Base-by-base conservation (phyloP, 306 rosid species). In the Casuarina equisetifolia region DNA sequence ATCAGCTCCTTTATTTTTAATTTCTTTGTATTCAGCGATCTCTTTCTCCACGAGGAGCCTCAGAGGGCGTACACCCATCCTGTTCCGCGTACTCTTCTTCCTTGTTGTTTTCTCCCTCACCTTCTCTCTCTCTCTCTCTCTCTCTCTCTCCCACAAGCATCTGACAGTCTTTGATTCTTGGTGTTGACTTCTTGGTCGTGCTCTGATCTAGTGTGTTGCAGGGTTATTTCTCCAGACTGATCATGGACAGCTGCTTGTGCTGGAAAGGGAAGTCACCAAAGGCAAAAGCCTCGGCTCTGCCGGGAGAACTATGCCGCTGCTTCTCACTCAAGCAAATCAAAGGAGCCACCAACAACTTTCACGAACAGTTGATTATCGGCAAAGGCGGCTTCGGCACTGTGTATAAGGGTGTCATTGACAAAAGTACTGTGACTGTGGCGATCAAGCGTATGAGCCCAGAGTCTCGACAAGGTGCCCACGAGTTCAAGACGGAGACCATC, bases 401-500 rank as follows among this genome's bases (percentile, higher is more conserved):
- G 3, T 84, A 73, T 64, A 84, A 80, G 53, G 83, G 72, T 0
- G 43, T 51, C 49, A 53, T 64, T 4, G 77, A 73, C 1, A 5
- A 13, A 0, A 57, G 44, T 0, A 2, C 59, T 6, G 59, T 19
- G 0, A 73, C 43, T 0, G 79, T 76, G 0, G 84, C 84, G 0
- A 61, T 80, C 39, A 84, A 84, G 54, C 77, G 72, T 17, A 75
- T 84, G 62, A 84, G 78, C 36, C 79, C 82, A 0, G 78, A 59
- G 11, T 87, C 88, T 7, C 51, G 32, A 0, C 89, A 87, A 57
- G 89, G 89, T 6, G 75, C 45, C 3, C 43, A 9, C 0, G 94
- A 90, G 68, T 90, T 90, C 82, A 4, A 17, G 46, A 84, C 61
- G 0, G 86, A 90, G 81, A 90, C 88, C 5, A 72, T 88, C 74